Percentiles rank a stretch among this genome's conserved stretches.
These are phyloP conservation scores for Cryptococcus floricola DNA, from an alignment of 1,284 basidiomycete genomes.

Conservation along the genomic window DNA sequence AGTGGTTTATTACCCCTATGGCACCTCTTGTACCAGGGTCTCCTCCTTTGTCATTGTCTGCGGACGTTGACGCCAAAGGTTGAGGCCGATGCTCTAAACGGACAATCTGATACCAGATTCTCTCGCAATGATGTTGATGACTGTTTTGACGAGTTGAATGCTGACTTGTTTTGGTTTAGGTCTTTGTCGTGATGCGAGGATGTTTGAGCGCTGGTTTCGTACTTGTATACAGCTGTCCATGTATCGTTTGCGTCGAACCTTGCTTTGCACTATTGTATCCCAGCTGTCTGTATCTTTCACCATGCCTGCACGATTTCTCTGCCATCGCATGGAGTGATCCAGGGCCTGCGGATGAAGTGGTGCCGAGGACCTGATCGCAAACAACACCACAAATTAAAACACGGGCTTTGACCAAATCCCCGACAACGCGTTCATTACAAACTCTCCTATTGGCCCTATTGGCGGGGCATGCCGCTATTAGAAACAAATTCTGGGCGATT, in stretches of 20 bases:
- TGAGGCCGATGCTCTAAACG: constrained; percentile 38
- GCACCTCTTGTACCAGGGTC: constrained; percentile 48
- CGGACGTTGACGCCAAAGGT: not conserved
- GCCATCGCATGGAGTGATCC: no score
- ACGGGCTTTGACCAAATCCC: no score
- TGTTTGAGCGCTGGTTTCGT: no score
- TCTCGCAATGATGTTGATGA: not conserved
- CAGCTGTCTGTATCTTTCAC: no score
- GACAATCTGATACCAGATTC: constrained; percentile 36
- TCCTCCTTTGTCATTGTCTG: constrained; percentile 4
- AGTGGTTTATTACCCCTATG: constrained; percentile 45
- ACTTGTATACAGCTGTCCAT: no score
- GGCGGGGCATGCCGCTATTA: not conserved
- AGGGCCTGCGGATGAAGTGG: no score
- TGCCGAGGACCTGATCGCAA: no score
- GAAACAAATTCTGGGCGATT: not conserved
- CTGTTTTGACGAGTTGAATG: not conserved
- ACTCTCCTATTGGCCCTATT: not conserved
- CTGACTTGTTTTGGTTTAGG: not conserved
- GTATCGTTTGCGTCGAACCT: no score
- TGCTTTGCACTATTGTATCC: no score
- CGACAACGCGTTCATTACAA: not conserved
- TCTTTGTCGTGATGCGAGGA: not conserved
- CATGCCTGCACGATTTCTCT: no score
- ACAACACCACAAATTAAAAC: no score